Evolutionary conservation across 805 yeast genomes (phyloP), one percentile per base, ranked within the genome.

Genomic region (Pichia kluyveri): DNA sequence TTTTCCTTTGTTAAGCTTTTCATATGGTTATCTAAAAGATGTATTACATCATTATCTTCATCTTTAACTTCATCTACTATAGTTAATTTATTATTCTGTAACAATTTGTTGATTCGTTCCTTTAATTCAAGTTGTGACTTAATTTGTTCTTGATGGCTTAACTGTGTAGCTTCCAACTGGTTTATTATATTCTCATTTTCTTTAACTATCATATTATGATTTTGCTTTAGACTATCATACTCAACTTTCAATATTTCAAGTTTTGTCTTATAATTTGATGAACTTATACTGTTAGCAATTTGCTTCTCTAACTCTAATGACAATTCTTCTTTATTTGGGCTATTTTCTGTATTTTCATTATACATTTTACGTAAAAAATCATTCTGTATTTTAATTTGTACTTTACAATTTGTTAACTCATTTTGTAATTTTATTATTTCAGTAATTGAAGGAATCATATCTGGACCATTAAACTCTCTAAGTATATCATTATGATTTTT

Each of bases 91-190:
- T 30, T 30, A 30, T 12, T 30, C 4, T 57, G 60, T 37, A 59
- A 17, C 11, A 51, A 40, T 52, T 54, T 32, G 54, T 45, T 18
- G 50, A 49, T n/a, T 56, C 59, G 37, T 57, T 49, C 70, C 66
- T 8, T 69, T 62, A 43, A 74, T 54, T 46, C 68, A 66, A 8
- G 70, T 68, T 30, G 82, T 62, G 54, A 80, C 76, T 23, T 68
- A 67, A 23, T 71, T 69, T 8, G 87, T 26, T 57, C 57, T n/a
- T 55, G 50, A 9, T 55, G 42, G 27, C 58, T 58, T 14, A 49
- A 51, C 14, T 48, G 51, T n/a, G 56, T 43, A 5, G 39, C 31
- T 5, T 40, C 23, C 14, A 53, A 47, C 17, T 48, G 47, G 11
- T 69, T 39, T 10, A 31, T 46, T 14, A 51, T 26, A 8, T 48